Conservation (phyloP, 257 asterid genomes). For the Euphrasia confusa region DNA sequence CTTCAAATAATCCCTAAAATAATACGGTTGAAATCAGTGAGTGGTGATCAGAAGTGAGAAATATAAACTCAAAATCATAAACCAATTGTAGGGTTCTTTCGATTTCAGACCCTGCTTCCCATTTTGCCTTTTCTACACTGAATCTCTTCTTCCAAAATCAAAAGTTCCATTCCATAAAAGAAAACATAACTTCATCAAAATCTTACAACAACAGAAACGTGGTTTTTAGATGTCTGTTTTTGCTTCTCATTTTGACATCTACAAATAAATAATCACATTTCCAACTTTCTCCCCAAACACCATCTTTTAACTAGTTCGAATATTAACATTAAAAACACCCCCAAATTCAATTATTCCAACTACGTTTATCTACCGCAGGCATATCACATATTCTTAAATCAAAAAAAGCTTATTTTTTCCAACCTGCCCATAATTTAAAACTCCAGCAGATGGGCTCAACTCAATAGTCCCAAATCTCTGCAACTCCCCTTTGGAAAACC, state of each 20-base stretch:
- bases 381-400: neutral
- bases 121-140: no score
- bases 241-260: neutral
- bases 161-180: no score
- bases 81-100: neutral
- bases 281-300: neutral
- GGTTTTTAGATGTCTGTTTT: neutral
- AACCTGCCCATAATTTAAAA: constrained; percentile 78
- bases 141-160: no score
- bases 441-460: constrained; percentile 71
- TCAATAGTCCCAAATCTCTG: constrained; percentile 77
- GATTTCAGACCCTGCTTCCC: neutral
- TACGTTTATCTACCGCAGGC: neutral
- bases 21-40: neutral
- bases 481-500: constrained; percentile 52
- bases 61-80: neutral
- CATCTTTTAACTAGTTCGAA: neutral
- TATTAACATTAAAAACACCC: neutral
- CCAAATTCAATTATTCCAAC: neutral
- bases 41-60: neutral
- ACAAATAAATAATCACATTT: neutral
- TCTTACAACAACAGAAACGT: neutral
- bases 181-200: neutral
- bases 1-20: constrained; percentile 69
- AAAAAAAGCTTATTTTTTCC: neutral